A percentile compares a stretch with the other conserved stretches of the same genome.
phyloP scores from a whole-genome alignment of 2,329 filamentous ascomycete genomes.

The Colletotrichum echinochloae region DNA sequence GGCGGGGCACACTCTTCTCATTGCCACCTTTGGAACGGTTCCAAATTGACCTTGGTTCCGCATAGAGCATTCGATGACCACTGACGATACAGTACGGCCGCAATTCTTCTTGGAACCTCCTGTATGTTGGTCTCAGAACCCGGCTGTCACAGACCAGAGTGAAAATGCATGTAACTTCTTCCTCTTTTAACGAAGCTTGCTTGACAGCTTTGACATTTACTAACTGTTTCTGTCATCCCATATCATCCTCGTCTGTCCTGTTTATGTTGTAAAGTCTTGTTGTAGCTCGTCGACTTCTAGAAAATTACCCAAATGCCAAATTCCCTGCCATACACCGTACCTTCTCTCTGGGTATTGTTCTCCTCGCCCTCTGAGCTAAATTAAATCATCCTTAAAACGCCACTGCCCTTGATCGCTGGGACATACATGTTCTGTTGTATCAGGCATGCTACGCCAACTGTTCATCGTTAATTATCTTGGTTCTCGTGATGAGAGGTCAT shows the following conservation, averaged over 20 bases:
- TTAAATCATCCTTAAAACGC: conserved; percentile 28
- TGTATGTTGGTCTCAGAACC: not conserved
- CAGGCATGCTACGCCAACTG: not conserved
- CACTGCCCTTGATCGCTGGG: not conserved
- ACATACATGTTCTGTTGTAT: conserved; percentile 5
- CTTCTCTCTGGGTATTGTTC: conserved; percentile 36
- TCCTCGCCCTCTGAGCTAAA: conserved; percentile 9
- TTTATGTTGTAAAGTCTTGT: conserved; percentile 10
- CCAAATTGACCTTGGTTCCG: not conserved
- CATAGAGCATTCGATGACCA: not conserved
- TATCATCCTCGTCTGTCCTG: conserved; percentile 17
- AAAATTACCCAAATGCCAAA: conserved; percentile 22
- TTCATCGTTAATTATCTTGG: not conserved
- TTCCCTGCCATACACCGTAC: conserved; percentile 19
- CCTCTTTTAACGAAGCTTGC: not conserved
- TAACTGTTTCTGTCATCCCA: conserved; percentile 28
- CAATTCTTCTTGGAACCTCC: not conserved
- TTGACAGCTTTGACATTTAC: conserved; percentile 15
- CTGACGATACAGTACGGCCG: not conserved
- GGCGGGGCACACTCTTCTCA: not conserved
- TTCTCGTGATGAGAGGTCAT: not conserved
- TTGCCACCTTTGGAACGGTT: not conserved
- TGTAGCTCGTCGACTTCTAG: conserved; percentile 11
- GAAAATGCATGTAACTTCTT: no score
- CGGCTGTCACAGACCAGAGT: not conserved